Evolutionary conservation across 768 basidiomycete genomes (phyloP), one percentile per base, ranked within the genome.

Genomic region (Crucibulum laeve): DNA sequence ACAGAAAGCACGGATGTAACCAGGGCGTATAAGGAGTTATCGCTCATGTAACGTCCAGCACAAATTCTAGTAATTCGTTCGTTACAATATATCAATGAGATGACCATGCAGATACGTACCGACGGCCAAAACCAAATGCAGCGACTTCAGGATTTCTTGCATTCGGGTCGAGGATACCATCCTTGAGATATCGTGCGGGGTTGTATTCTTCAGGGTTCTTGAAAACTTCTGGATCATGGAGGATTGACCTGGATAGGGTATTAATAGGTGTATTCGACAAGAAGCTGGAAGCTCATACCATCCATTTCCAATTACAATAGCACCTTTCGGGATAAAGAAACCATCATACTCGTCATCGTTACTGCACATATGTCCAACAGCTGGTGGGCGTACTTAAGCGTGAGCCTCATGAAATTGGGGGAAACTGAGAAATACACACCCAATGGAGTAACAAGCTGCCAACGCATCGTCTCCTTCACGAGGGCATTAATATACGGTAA

Each of bases 341-440:
- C 65, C 65, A 5, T 66, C 57, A 45, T 74, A 73, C 13, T 64
- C 43, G 39, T 71, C 73, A 42, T 72, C 69, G 25, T 64, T 52
- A n/a, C 52, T 49, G 3, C 54, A 47, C 13, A 53, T 48, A 38
- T 67, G 67, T 4, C 62, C 58, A n/a, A 63, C 43, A 4, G 59
- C 62, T 57, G 41, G 30, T 3, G 41, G 43, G 3, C 39, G 30
- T 0, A 45, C 46, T 35, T 22, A 2, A 30, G 14, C 15, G 10
- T 23, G 18, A 22, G 13, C 32, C 19, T 23, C 13, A 11, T 28
- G 18, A 33, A 22, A 21, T 24, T 26, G 8, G 19, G 13, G n/a
- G 28, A 3, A 18, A 40, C 15, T 32, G 10, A 21, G 23, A 14
- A 5, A 24, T 7, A 38, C 45, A 8, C 19, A 55, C 58, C 56